Conservation (phyloP, 192 early-diverging fungal species). For the Phycomyces nitens region DNA sequence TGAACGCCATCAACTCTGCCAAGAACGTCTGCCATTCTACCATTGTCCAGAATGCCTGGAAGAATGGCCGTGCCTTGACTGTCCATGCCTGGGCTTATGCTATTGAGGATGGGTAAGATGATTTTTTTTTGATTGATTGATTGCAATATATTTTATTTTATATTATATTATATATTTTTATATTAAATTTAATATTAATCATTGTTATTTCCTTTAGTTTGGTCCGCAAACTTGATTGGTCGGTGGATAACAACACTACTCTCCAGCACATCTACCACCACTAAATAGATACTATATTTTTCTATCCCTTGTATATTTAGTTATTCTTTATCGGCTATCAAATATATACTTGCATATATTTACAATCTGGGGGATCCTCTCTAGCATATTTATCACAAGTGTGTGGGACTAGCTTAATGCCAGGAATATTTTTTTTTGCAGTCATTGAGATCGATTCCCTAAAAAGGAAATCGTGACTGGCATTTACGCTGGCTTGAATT, state of each 20-base stretch:
- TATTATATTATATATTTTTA: constrained; percentile 26
- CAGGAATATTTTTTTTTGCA: too few species aligned
- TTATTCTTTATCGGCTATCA: not conserved
- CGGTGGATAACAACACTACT: not conserved
- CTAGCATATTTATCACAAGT: too few species aligned
- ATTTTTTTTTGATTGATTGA: constrained; percentile 25
- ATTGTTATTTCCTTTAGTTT: not conserved
- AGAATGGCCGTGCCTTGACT: constrained; percentile 60
- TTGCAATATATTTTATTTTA: too few species aligned
- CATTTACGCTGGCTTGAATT: too few species aligned
- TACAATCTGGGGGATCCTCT: too few species aligned
- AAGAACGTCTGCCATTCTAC: constrained; percentile 67
- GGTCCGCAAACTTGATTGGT: constrained; percentile 12
- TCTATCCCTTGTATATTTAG: not conserved
- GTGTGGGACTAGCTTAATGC: too few species aligned
- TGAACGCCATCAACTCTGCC: constrained; percentile 76
- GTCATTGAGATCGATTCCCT: too few species aligned
- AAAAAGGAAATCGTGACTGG: too few species aligned
- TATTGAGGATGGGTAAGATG: constrained; percentile 52
- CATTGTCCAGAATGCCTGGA: constrained; percentile 84
- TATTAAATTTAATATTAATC: not conserved
- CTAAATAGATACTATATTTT: too few species aligned
- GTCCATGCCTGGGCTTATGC: constrained; percentile 75
- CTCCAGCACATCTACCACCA: constrained; percentile 11
- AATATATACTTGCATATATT: too few species aligned